Percentiles rank a stretch among this genome's conserved stretches.
These are phyloP conservation scores for Syzygium aqueum DNA, from an alignment of 345 rosid genomes.

Conservation along the genomic window DNA sequence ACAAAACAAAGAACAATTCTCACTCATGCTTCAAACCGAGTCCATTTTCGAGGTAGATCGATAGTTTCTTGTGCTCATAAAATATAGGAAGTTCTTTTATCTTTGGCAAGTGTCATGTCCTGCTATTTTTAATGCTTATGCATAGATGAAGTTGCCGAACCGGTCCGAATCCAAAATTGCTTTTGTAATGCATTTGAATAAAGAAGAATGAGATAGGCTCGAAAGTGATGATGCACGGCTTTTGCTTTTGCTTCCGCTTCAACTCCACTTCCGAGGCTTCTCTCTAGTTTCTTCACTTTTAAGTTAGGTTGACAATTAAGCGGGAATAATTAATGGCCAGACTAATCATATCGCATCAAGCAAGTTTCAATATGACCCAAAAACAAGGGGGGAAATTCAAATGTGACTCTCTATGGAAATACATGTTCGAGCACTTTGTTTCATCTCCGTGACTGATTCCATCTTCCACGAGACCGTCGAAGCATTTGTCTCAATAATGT, in stretches of 20 bases:
- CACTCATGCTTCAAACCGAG: background rate
- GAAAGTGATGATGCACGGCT: background rate
- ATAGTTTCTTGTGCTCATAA: background rate
- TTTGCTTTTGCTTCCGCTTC: background rate
- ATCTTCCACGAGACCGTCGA: background rate
- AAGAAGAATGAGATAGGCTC: background rate
- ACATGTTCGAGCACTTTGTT: background rate
- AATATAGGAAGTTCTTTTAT: background rate
- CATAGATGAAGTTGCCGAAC: background rate
- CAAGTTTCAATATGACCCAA: too few species aligned
- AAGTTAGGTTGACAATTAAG: background rate
- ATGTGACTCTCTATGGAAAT: background rate
- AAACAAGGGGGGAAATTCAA: background rate
- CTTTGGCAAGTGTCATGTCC: background rate
- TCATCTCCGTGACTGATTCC: background rate
- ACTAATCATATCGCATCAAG: too few species aligned
- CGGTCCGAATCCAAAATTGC: background rate
- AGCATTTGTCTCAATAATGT: background rate
- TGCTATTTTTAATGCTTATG: background rate
- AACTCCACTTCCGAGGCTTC: background rate
- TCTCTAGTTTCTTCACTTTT: background rate
- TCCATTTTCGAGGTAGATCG: background rate
- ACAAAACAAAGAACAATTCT: background rate
- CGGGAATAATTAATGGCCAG: too few species aligned
- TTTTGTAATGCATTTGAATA: background rate